Conservation (phyloP, 164 flowering plant genomes). For the Saururus chinensis region DNA sequence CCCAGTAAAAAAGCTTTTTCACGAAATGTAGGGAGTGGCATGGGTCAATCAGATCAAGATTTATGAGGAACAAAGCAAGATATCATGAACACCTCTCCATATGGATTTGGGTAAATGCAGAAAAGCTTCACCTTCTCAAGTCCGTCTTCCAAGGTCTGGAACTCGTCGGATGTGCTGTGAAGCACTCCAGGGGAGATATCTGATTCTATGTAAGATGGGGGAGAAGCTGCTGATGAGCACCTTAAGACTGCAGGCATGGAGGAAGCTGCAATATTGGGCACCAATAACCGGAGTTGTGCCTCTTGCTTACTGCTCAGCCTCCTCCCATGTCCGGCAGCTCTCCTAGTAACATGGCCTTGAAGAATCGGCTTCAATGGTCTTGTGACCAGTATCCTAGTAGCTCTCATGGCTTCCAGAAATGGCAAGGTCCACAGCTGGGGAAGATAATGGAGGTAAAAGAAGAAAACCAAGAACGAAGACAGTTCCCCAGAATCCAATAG, state of each 20-base stretch:
- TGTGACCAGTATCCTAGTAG: background rate
- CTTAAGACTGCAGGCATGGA: background rate
- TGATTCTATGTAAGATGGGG: background rate
- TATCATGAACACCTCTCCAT: too few species aligned
- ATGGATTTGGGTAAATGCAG: too few species aligned
- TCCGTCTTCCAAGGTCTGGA: conserved; percentile 7
- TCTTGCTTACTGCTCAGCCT: background rate
- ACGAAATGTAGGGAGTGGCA: too few species aligned
- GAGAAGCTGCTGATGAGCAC: background rate
- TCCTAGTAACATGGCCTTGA: background rate
- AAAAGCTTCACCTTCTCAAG: conserved; percentile 12
- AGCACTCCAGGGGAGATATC: background rate
- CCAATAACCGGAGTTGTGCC: background rate
- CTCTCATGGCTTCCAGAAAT: background rate
- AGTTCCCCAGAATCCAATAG: too few species aligned
- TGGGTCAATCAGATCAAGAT: too few species aligned
- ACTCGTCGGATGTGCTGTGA: background rate
- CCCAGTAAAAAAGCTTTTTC: too few species aligned
- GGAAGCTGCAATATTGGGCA: background rate
- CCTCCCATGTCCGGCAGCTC: background rate
- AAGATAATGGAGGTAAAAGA: background rate
- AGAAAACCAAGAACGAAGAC: too few species aligned
- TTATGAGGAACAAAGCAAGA: too few species aligned
- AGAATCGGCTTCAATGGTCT: background rate
- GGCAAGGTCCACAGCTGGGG: background rate